Conservation (phyloP, 345 rosid species). For the Erucastrum elatum region DNA sequence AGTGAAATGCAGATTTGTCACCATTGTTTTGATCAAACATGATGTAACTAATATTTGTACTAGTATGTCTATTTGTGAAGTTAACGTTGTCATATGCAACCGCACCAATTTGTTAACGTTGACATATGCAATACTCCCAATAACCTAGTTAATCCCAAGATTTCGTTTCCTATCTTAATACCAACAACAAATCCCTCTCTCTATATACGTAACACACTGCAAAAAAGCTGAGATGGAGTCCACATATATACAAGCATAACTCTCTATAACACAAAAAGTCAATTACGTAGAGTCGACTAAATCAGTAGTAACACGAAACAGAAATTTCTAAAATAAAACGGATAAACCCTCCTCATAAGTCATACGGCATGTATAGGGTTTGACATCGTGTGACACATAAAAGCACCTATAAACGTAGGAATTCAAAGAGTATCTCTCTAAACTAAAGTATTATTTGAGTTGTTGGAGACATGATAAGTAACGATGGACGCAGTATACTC, state of each 20-base stretch:
- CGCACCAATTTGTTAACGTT: background rate
- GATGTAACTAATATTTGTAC: background rate
- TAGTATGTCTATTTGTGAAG: background rate
- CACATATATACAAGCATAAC: background rate
- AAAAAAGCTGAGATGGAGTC: background rate
- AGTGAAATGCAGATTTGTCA: background rate
- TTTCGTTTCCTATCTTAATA: background rate
- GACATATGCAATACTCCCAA: background rate
- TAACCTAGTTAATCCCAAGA: background rate
- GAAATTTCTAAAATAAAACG: background rate
- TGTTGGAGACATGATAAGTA: no score
- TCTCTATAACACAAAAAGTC: background rate
- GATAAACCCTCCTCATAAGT: background rate
- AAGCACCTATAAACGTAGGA: background rate
- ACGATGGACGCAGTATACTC: no score
- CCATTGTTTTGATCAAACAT: background rate
- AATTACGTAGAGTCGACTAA: background rate
- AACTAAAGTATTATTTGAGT: no score
- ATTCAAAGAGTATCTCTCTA: background rate
- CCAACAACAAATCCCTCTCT: background rate
- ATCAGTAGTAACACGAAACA: background rate
- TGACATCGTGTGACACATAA: background rate
- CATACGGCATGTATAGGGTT: background rate
- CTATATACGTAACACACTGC: background rate
- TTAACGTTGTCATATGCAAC: background rate